A percentile compares a stretch with the other conserved stretches of the same genome.
phyloP scores from a whole-genome alignment of 176 grass and related monocot species.

The Cenchrus americanus region DNA sequence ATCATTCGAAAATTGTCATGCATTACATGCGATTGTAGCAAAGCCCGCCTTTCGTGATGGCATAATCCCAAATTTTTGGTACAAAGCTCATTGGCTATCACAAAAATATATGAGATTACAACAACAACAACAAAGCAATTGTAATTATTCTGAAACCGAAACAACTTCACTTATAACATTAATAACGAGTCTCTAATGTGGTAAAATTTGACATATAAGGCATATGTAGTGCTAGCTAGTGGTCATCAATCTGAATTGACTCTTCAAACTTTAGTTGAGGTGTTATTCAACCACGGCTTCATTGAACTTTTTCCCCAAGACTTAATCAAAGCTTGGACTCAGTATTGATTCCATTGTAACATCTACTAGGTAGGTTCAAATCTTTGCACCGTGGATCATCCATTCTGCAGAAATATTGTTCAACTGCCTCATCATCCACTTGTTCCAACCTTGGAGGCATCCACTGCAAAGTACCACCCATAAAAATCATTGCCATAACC shows the following conservation, averaged over 20 bases:
- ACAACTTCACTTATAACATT: not conserved
- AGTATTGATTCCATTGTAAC: constrained; percentile 32
- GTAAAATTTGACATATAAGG: not conserved
- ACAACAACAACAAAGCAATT: no score
- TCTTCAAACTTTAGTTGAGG: no score
- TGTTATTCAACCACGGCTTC: not conserved
- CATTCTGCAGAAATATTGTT: constrained; percentile 71
- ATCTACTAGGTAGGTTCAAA: constrained; percentile 46
- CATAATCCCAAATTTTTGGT: not conserved
- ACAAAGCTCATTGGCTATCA: no score
- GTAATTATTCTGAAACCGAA: not conserved
- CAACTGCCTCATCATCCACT: constrained; percentile 54
- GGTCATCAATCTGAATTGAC: no score
- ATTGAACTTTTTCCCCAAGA: not conserved
- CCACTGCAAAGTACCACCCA: constrained; percentile 62
- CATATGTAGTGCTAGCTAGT: no score
- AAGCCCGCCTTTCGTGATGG: not conserved
- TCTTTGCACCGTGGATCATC: constrained; percentile 77
- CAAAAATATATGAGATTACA: no score
- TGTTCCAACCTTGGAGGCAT: constrained; percentile 67
- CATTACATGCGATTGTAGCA: no score
- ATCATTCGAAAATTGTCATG: no score
- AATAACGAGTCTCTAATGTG: not conserved
- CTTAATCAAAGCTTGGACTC: constrained; percentile 66
- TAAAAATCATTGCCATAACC: not conserved